These are phyloP conservation scores for Candida takata DNA, from an alignment of 805 yeast genomes.

Conservation along the genomic window DNA sequence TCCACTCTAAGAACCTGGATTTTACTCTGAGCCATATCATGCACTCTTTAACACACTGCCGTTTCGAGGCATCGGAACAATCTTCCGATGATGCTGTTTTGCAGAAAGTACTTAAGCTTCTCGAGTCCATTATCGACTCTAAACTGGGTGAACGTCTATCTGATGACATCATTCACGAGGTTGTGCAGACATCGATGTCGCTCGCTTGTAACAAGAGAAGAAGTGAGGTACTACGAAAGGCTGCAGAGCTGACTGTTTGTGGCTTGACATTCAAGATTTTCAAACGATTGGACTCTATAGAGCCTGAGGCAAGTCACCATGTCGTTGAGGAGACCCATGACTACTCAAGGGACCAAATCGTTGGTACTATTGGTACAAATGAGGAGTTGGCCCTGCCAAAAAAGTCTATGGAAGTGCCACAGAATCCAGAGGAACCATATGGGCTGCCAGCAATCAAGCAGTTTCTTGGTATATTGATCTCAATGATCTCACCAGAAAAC, in stretches of 20 bases:
- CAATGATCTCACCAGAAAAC: slow-evolving; percentile 76
- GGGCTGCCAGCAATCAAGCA: slow-evolving; percentile 74
- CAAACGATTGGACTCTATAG: slow-evolving; percentile 47
- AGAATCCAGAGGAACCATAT: slow-evolving; percentile 37
- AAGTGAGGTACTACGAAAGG: slow-evolving; percentile 79
- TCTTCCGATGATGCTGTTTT: slow-evolving; percentile 87
- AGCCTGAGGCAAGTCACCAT: slow-evolving; percentile 35
- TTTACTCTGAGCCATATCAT: slow-evolving; percentile 55
- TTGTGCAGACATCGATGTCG: slow-evolving; percentile 83
- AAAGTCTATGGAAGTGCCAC: slow-evolving; percentile 20
- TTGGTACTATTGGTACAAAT: slow-evolving; percentile 41
- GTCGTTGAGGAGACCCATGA: slow-evolving; percentile 40
- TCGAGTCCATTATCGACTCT: slow-evolving; percentile 63
- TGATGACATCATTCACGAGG: slow-evolving; percentile 80
- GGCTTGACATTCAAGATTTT: slow-evolving; percentile 66
- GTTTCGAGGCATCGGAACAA: slow-evolving; percentile 93
- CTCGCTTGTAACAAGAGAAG: slow-evolving; percentile 89
- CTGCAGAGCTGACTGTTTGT: slow-evolving; percentile 79
- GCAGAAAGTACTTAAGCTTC: slow-evolving; percentile 68
- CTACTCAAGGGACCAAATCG: slow-evolving; percentile 41
- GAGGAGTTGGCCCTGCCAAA: slow-evolving; percentile 36
- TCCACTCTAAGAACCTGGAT: slow-evolving; percentile 45
- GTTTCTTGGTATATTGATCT: slow-evolving; percentile 65
- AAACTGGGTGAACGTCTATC: slow-evolving; percentile 59
- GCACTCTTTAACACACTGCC: slow-evolving; percentile 78